Evolutionary conservation across 2,329 filamentous ascomycete species (phyloP), one percentile per base, ranked within the genome.

Genomic region (Alternaria sp.): DNA sequence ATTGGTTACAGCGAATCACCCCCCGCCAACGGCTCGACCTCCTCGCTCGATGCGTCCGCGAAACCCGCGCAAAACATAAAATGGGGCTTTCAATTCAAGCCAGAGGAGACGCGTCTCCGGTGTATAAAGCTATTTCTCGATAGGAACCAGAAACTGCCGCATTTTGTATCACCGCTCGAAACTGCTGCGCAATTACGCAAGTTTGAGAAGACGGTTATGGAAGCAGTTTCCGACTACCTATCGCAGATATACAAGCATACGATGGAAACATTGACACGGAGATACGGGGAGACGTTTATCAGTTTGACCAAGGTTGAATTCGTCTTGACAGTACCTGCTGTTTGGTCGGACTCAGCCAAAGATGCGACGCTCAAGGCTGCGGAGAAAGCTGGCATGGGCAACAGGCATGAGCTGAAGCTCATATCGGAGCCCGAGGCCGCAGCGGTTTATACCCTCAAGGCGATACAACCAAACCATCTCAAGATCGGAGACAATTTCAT

Each of bases 101-200:
- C 91, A 2, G 90, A 93, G 72, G 90, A 93, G 78, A 85, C 89
- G 46, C 86, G 91, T 20, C 84, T 94, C 28, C 89, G 91, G 11
- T 94, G 92, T 75, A 92, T 94, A 82, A 94, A 94, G 82, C 85
- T 94, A 25, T 93, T 94, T 73, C 88, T 94, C 36, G 92, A 94
- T 76, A 87, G 90, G 22, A 89, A 90, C 44, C 92, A 94, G 78
- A 92, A 92, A 78, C 84, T 94, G 25, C 92, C 92, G 8, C 91
- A 92, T 67, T 94, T 93, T 67, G 90, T 94, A 62, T 92, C 89
- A 69, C 89, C 90, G 8, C 84, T 92, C 25, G 91, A 94, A 75
- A 93, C 91, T 49, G 90, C 90, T 0, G 89, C 90, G 0, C 90
- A 92, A 77, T 84, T 94, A n/a, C 88, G 89, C 74, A 87, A 87